These are phyloP conservation scores for Agastache rugosa DNA, from an alignment of 257 asterid species.

Conservation along the genomic window DNA sequence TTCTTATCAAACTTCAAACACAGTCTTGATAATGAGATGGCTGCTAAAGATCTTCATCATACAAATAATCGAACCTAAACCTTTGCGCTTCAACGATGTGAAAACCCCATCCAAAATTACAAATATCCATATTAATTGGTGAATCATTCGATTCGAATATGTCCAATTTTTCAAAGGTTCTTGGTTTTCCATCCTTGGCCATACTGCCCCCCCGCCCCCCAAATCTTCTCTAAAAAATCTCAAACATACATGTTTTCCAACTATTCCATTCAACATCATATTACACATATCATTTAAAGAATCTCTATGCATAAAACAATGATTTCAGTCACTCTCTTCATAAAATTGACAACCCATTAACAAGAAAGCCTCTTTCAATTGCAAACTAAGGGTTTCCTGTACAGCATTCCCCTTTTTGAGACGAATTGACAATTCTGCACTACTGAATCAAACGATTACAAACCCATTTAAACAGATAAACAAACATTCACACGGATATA, in stretches of 20 bases:
- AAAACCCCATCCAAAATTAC: conserved; percentile 33
- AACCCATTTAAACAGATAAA: conserved; percentile 35
- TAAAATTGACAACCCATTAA: conserved; percentile 33
- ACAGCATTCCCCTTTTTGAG: conserved; percentile 29
- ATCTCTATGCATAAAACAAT: conserved; percentile 18
- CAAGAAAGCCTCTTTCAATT: conserved; percentile 23
- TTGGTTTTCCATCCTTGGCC: conserved; percentile 31
- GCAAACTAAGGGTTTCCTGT: conserved; percentile 35
- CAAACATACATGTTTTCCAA: conserved; percentile 19
- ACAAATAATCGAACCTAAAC: conserved; percentile 13
- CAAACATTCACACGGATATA: conserved; percentile 35
- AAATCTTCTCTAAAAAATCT: conserved; percentile 19
- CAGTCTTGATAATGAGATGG: conserved; percentile 8
- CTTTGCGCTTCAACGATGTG: neutral
- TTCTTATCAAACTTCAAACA: neutral
- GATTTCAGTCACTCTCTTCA: conserved; percentile 8
- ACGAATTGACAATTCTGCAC: conserved; percentile 28
- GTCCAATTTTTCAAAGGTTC: neutral
- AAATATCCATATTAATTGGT: conserved; percentile 8
- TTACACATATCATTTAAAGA: conserved; percentile 36
- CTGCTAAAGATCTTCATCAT: conserved; percentile 24
- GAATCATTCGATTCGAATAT: neutral
- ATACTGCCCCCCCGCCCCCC: neutral
- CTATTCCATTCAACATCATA: neutral
- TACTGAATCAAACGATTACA: conserved; percentile 35